These are phyloP conservation scores for Solanum arcanum DNA, from an alignment of 257 asterid species.

Conservation along the genomic window DNA sequence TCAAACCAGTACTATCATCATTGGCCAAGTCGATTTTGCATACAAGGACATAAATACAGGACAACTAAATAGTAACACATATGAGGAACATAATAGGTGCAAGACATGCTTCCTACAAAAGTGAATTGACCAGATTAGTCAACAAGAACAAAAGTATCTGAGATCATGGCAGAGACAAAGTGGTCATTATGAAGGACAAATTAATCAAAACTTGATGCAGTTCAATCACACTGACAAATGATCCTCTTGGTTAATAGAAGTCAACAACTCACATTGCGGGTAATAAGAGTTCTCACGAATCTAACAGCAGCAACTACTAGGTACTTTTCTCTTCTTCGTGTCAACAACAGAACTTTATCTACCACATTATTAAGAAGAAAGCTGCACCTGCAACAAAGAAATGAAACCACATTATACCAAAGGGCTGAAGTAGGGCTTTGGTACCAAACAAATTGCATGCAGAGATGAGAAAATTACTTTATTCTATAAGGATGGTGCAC, in stretches of 20 bases:
- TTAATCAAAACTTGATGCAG: neutral
- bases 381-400: slow-evolving; percentile 52
- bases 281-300: slow-evolving; percentile 70
- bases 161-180: neutral
- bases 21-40: neutral
- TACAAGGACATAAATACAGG: neutral
- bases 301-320: slow-evolving; percentile 89
- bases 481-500: slow-evolving; percentile 88
- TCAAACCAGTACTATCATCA: neutral
- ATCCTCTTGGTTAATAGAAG: neutral
- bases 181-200: neutral
- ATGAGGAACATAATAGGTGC: neutral
- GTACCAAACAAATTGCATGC: neutral
- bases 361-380: slow-evolving; percentile 79
- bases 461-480: slow-evolving; percentile 41
- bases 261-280: slow-evolving; percentile 72
- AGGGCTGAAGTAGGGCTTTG: neutral
- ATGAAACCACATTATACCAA: neutral
- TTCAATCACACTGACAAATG: neutral
- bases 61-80: neutral
- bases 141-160: neutral
- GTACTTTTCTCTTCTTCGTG: slow-evolving; percentile 80
- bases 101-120: neutral
- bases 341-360: slow-evolving; percentile 74
- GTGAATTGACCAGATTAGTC: neutral